Evolutionary conservation across 352 stramenopile genomes (phyloP).

Genomic region (Phytopythium sindhum): DNA sequence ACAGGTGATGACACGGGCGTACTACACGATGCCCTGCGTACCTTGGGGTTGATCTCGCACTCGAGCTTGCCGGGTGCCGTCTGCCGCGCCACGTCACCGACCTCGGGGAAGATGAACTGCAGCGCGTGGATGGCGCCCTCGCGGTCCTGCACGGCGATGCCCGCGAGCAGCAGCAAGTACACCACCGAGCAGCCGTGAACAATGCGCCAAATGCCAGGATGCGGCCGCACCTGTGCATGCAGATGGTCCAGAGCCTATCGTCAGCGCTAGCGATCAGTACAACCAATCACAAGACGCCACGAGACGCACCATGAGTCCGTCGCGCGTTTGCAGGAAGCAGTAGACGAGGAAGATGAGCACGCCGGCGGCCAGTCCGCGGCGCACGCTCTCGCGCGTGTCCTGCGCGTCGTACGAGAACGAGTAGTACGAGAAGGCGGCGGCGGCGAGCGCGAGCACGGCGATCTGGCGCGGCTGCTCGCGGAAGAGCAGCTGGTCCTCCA

Average conservation of each 20-base stretch:
- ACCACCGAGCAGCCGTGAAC: slow-evolving; percentile 78
- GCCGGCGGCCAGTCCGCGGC: slow-evolving; percentile 56
- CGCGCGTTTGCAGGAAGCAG: slow-evolving; percentile 80
- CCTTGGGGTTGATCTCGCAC: slow-evolving; percentile 60
- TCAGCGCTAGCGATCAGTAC: neutral
- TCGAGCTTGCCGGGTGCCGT: slow-evolving; percentile 27
- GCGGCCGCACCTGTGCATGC: slow-evolving; percentile 41
- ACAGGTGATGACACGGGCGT: neutral
- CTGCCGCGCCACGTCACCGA: slow-evolving; percentile 43
- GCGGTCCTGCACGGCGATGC: slow-evolving; percentile 69
- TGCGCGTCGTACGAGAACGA: slow-evolving; percentile 80
- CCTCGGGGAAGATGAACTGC: slow-evolving; percentile 73
- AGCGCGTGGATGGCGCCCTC: slow-evolving; percentile 55
- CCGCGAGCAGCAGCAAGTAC: slow-evolving; percentile 70
- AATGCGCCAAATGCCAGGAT: slow-evolving; percentile 75
- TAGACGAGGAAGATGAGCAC: slow-evolving; percentile 81
- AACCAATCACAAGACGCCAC: neutral
- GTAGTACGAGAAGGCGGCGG: slow-evolving; percentile 69
- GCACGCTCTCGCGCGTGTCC: slow-evolving; percentile 62
- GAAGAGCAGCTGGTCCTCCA: slow-evolving; percentile 73
- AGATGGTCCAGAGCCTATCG: too few species aligned
- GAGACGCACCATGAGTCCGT: slow-evolving; percentile 64
- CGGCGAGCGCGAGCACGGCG: slow-evolving; percentile 56
- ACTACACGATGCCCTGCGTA: slow-evolving; percentile 6
- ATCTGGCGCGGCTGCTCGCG: slow-evolving; percentile 77